These are phyloP conservation scores for Holtermannia corniformis DNA, from an alignment of 768 basidiomycete genomes.

Conservation along the genomic window DNA sequence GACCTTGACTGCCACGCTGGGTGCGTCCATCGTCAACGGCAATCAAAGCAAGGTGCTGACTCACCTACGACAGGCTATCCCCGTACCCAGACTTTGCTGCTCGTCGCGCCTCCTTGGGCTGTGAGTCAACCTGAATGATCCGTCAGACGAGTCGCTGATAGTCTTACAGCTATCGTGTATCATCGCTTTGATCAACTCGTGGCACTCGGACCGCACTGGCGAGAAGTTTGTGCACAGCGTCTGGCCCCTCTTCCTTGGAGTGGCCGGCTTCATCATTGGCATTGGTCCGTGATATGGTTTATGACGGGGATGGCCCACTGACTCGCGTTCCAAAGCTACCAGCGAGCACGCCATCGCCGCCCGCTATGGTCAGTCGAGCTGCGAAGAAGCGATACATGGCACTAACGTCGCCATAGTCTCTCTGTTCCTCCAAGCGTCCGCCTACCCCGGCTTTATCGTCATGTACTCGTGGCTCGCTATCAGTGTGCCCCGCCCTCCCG, in stretches of 20 bases:
- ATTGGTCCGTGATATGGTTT: too few species aligned
- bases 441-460: constrained; percentile 61
- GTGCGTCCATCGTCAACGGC: constrained; percentile 3
- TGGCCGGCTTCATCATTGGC: constrained; percentile 46
- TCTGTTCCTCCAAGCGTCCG: constrained; percentile 47
- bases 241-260: constrained; percentile 50
- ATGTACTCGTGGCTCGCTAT: constrained; percentile 52
- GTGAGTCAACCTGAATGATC: constrained; percentile 8
- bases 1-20: background rate
- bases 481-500: constrained; percentile 63
- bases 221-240: constrained; percentile 66
- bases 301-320: too few species aligned
- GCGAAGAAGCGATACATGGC: too few species aligned
- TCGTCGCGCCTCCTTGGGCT: constrained; percentile 27
- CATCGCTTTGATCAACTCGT: constrained; percentile 48
- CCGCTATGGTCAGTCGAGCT: too few species aligned
- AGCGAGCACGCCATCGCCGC: constrained; percentile 21
- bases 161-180: constrained; percentile 28
- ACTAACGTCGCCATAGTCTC: too few species aligned
- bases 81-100: constrained; percentile 26
- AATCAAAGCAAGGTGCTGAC: constrained; percentile 16
- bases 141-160: too few species aligned
- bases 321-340: too few species aligned
- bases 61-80: constrained; percentile 13
- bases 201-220: constrained; percentile 58